phyloP scores from a whole-genome alignment of 139 green algal species.

The Micractinium sp. region DNA sequence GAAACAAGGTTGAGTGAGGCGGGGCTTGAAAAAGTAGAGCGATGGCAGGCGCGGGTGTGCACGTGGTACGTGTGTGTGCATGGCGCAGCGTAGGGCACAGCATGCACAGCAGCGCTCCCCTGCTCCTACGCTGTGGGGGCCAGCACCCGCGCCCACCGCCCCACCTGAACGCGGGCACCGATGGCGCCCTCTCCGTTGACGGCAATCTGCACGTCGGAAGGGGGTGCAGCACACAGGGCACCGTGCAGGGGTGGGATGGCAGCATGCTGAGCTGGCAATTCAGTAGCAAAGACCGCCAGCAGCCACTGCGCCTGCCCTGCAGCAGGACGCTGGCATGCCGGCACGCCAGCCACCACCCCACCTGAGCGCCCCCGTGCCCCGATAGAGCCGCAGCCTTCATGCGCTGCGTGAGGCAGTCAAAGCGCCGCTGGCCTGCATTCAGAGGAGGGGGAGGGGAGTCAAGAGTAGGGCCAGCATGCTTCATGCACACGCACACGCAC shows the following conservation, averaged over 20 bases:
- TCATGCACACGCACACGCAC: neutral
- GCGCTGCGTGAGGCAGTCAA: constrained; percentile 74
- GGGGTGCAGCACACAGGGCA: no score
- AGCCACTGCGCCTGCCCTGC: neutral
- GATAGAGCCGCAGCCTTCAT: constrained; percentile 73
- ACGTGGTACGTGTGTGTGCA: no score
- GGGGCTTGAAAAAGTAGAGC: neutral
- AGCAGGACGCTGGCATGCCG: neutral
- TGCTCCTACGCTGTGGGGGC: no score
- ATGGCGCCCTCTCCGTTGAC: constrained; percentile 68
- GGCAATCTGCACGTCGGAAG: constrained; percentile 56
- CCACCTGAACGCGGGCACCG: constrained; percentile 61
- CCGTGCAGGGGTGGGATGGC: neutral
- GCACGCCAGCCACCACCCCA: neutral
- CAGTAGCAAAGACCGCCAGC: neutral
- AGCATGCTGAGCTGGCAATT: neutral
- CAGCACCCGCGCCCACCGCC: neutral
- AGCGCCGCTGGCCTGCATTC: constrained; percentile 47
- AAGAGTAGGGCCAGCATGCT: neutral
- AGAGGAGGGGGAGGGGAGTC: neutral
- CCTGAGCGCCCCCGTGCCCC: constrained; percentile 59
- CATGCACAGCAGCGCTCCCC: neutral
- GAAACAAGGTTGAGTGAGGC: neutral
- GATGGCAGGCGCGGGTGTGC: no score
- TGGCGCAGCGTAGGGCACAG: neutral